phyloP scores from a whole-genome alignment of 441 rosid species.

The Corymbia citriodora region DNA sequence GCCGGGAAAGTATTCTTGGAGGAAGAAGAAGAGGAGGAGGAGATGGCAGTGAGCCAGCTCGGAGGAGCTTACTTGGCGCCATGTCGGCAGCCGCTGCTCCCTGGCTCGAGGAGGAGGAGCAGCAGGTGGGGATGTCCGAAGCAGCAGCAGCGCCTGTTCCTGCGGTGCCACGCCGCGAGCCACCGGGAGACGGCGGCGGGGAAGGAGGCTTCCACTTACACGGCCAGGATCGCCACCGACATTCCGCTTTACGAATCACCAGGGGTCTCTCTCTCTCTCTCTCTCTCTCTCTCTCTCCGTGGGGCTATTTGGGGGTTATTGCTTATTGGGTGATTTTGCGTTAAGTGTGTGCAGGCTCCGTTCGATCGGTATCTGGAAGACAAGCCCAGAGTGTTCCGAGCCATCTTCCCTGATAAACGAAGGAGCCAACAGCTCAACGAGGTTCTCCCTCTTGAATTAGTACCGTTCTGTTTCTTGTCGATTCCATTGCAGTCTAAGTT shows the following conservation, averaged over 20 bases:
- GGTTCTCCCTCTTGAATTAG: conserved; percentile 26
- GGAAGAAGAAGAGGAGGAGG: background rate
- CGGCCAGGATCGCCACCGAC: conserved; percentile 68
- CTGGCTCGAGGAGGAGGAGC: background rate
- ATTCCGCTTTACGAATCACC: conserved; percentile 77
- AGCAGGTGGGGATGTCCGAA: background rate
- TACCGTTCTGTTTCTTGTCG: background rate
- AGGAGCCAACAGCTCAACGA: conserved; percentile 60
- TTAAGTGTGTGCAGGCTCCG: conserved; percentile 45
- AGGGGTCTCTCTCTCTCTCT: too few species aligned
- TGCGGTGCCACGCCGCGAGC: background rate
- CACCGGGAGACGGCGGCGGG: conserved; percentile 18
- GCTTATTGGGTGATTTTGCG: background rate
- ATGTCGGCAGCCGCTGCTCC: background rate
- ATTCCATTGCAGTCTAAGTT: background rate
- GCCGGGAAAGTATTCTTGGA: background rate
- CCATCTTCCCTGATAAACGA: conserved; percentile 78
- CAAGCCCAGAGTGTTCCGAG: conserved; percentile 72
- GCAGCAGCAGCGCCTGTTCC: background rate
- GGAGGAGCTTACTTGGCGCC: background rate
- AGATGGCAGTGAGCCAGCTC: background rate
- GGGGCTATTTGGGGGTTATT: background rate
- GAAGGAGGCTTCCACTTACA: conserved; percentile 48
- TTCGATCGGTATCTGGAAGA: conserved; percentile 84
- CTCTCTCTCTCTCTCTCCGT: background rate